These are phyloP conservation scores for Solanum microdontum DNA, from an alignment of 257 asterid species.

Conservation along the genomic window DNA sequence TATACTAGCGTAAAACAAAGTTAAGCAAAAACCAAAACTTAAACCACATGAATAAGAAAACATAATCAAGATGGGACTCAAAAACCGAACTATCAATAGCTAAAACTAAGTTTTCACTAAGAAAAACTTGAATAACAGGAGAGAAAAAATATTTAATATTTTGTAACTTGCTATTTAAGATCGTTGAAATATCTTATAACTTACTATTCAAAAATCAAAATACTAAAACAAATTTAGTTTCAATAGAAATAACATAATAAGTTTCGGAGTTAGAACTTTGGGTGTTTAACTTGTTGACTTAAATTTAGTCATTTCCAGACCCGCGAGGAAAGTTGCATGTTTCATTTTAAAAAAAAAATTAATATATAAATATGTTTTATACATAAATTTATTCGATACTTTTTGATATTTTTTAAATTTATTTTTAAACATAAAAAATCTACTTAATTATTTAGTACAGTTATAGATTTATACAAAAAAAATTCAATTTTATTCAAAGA, in stretches of 20 bases:
- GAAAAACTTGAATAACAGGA: background rate
- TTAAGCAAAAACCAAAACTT: background rate
- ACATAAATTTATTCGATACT: background rate
- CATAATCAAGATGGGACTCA: background rate
- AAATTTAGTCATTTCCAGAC: background rate
- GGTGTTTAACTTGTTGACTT: background rate
- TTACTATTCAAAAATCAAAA: background rate
- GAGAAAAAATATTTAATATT: no score
- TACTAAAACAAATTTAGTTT: background rate
- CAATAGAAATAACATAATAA: background rate
- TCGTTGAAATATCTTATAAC: background rate
- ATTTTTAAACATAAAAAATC: background rate
- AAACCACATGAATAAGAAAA: background rate
- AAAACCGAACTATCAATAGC: background rate
- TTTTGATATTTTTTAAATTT: background rate
- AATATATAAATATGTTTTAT: background rate
- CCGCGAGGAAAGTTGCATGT: background rate
- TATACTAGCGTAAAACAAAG: background rate
- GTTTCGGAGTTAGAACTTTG: background rate
- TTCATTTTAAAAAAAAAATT: background rate
- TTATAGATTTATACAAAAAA: background rate
- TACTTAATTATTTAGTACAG: no score
- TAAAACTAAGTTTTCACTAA: background rate
- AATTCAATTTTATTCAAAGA: background rate
- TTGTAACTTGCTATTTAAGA: no score